phyloP scores from a whole-genome alignment of 208 protist genomes.

The Trypanosoma cruzi region DNA sequence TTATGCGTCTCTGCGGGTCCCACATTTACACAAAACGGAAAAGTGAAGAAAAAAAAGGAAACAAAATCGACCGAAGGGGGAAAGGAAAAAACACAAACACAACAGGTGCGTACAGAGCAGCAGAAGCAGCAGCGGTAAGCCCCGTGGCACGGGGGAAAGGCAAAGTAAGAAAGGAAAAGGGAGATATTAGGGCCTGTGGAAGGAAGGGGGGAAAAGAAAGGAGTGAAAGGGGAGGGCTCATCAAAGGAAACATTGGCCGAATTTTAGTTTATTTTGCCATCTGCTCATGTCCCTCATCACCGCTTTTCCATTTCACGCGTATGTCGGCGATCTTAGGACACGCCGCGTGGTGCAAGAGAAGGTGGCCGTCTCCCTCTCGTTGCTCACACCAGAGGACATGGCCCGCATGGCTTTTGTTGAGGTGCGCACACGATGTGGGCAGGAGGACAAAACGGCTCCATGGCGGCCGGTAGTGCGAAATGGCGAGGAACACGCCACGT shows the following conservation, averaged over 20 bases:
- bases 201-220: no score
- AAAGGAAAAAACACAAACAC: no score
- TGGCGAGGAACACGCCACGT: slow-evolving; percentile 54
- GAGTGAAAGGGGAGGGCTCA: background rate
- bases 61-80: no score
- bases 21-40: background rate
- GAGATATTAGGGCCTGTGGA: background rate
- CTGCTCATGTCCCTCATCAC: slow-evolving; percentile 91
- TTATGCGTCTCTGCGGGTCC: no score
- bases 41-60: background rate
- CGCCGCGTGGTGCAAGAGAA: slow-evolving; percentile 65
- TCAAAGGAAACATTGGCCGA: background rate
- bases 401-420: slow-evolving; percentile 77
- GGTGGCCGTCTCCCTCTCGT: slow-evolving; percentile 74
- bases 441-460: slow-evolving; percentile 61
- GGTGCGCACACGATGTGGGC: slow-evolving; percentile 66
- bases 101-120: no score
- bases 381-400: slow-evolving; percentile 85
- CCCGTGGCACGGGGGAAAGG: no score
- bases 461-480: slow-evolving; percentile 54
- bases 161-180: background rate
- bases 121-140: no score
- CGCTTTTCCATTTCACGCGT: slow-evolving; percentile 84
- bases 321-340: slow-evolving; percentile 81
- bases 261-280: background rate